Percentiles rank a stretch among this genome's conserved stretches.
Evolutionary conservation across 2,329 filamentous ascomycete species (phyloP).

Genomic region (Aspergillus sclerotialis): DNA sequence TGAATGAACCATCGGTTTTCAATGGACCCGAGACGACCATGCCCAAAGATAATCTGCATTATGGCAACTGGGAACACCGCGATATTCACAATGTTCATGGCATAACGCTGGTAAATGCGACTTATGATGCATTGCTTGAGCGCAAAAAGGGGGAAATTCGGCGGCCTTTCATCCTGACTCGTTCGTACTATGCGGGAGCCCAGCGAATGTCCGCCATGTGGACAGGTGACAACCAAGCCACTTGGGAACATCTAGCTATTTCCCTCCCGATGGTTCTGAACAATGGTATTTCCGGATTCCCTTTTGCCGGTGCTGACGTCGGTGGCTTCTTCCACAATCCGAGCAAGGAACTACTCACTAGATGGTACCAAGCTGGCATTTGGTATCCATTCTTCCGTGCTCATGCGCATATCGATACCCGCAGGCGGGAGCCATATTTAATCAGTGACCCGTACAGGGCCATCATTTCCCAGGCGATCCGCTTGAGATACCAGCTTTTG

Average conservation of each 20-base stretch:
- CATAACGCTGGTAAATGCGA: constrained; percentile 91
- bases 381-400: constrained; percentile 99
- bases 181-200: constrained; percentile 84
- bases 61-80: constrained; percentile 89
- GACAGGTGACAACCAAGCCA: constrained; percentile 96
- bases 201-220: constrained; percentile 93
- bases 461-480: constrained; percentile 81
- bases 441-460: constrained; percentile 74
- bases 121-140: constrained; percentile 73
- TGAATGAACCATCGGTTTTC: constrained; percentile 99
- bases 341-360: constrained; percentile 78
- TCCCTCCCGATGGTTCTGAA: constrained; percentile 90
- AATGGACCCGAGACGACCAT: constrained; percentile 97
- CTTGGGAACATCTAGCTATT: constrained; percentile 83
- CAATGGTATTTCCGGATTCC: constrained; percentile 86
- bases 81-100: constrained; percentile 96
- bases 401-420: constrained; percentile 93
- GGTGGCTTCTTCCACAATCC: constrained; percentile 98
- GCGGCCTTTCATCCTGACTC: constrained; percentile 86
- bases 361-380: constrained; percentile 94
- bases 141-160: constrained; percentile 80
- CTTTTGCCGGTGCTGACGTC: constrained; percentile 91
- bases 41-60: constrained; percentile 95
- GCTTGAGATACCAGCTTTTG: constrained; percentile 80
- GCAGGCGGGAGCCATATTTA: constrained; percentile 88